These are phyloP conservation scores for Ophiostoma himal-ulmi DNA, from an alignment of 2,329 filamentous ascomycete genomes.

Conservation along the genomic window DNA sequence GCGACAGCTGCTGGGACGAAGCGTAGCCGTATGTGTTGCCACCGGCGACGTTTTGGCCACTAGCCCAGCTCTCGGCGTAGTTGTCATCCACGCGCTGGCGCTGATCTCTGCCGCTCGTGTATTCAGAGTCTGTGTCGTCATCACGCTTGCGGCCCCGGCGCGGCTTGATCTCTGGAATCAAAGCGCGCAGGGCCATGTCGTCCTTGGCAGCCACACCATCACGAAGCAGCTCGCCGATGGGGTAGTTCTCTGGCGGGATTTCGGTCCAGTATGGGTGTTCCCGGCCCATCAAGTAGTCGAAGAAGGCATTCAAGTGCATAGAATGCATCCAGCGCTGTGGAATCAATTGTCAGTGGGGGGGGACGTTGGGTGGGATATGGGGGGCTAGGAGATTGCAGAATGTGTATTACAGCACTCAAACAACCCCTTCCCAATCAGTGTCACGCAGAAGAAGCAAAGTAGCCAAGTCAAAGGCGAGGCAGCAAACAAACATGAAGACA, in stretches of 20 bases:
- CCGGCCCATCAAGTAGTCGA: slow-evolving; percentile 78
- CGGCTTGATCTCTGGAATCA: slow-evolving; percentile 69
- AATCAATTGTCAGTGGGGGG: background rate
- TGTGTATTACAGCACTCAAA: background rate
- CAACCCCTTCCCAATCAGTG: background rate
- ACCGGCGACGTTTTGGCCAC: slow-evolving; percentile 38
- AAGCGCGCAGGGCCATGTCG: slow-evolving; percentile 76
- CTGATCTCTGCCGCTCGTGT: slow-evolving; percentile 4
- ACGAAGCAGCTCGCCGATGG: slow-evolving; percentile 58
- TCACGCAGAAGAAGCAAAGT: background rate
- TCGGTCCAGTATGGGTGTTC: slow-evolving; percentile 73
- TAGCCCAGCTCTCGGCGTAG: slow-evolving; percentile 46
- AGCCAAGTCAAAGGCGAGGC: background rate
- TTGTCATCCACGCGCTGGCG: slow-evolving; percentile 34
- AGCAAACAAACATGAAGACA: background rate
- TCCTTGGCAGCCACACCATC: slow-evolving; percentile 83
- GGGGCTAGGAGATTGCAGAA: too few species aligned
- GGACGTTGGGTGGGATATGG: background rate
- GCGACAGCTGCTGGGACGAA: slow-evolving; percentile 8
- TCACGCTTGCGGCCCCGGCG: slow-evolving; percentile 58
- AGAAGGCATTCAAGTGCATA: slow-evolving; percentile 92
- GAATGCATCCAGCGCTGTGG: slow-evolving; percentile 87
- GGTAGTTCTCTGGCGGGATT: slow-evolving; percentile 60
- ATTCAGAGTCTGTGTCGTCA: slow-evolving; percentile 40
- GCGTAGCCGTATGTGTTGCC: slow-evolving; percentile 35